A percentile compares a stretch with the other conserved stretches of the same genome.
phyloP scores from a whole-genome alignment of 768 basidiomycete species.

The Serendipita sp. region DNA sequence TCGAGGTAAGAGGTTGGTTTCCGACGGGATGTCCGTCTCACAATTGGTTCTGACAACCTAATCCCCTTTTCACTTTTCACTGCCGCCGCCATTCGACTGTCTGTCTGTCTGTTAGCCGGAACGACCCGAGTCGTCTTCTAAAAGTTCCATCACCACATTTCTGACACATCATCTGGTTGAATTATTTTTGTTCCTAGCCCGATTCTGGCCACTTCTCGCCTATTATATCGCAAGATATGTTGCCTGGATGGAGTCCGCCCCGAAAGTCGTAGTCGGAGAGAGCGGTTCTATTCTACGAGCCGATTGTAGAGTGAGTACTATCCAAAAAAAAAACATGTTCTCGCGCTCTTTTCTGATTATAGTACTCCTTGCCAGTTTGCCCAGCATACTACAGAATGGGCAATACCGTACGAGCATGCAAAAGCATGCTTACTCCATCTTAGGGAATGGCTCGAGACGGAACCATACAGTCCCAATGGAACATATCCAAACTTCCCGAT shows the following conservation, averaged over 20 bases:
- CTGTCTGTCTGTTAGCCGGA: slow-evolving; percentile 4
- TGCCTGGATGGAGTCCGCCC: slow-evolving; percentile 46
- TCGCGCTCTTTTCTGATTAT: no score
- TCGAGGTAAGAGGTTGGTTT: slow-evolving; percentile 37
- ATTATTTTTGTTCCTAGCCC: slow-evolving; percentile 60
- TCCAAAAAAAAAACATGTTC: not conserved
- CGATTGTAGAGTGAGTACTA: slow-evolving; percentile 63
- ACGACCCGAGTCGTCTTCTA: slow-evolving; percentile 27
- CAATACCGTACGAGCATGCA: slow-evolving; percentile 58
- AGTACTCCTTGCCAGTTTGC: slow-evolving; percentile 38
- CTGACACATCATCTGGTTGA: slow-evolving; percentile 72
- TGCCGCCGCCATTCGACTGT: not conserved
- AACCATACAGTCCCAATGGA: slow-evolving; percentile 50
- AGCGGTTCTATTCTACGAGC: slow-evolving; percentile 79
- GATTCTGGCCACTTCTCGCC: slow-evolving; percentile 47
- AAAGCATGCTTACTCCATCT: slow-evolving; percentile 54
- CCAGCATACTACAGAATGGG: slow-evolving; percentile 93
- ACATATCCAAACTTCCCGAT: slow-evolving; percentile 82
- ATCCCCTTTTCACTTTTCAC: not conserved
- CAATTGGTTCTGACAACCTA: slow-evolving; percentile 5
- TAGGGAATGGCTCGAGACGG: slow-evolving; percentile 48
- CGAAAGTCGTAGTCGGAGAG: slow-evolving; percentile 51
- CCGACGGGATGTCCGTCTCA: slow-evolving; percentile 4
- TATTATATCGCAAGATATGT: slow-evolving; percentile 43
- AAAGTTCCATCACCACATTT: slow-evolving; percentile 54